Percentiles rank a stretch among this genome's conserved stretches.
phyloP scores from a whole-genome alignment of 306 rosid genomes.

The Cicer pinnatifidum region DNA sequence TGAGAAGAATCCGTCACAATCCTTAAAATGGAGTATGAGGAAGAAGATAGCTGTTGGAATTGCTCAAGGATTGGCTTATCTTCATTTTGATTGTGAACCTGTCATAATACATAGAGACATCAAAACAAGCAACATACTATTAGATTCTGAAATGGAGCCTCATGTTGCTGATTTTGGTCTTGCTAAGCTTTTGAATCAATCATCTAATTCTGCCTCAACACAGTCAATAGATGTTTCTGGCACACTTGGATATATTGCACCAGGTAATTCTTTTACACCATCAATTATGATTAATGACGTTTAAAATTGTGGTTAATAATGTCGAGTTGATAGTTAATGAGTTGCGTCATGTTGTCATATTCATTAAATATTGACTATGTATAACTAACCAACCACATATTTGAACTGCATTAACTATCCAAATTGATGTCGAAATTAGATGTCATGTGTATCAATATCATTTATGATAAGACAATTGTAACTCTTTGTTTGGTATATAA shows the following conservation, averaged over 20 bases:
- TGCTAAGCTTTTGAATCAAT: conserved; percentile 70
- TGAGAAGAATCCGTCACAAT: conserved; percentile 52
- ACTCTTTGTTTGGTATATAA: not conserved
- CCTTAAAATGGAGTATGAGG: conserved; percentile 65
- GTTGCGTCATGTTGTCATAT: too few species aligned
- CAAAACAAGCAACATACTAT: conserved; percentile 74
- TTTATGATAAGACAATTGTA: too few species aligned
- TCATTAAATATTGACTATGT: too few species aligned
- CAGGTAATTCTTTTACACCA: conserved; percentile 54
- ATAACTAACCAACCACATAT: too few species aligned
- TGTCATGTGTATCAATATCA: too few species aligned
- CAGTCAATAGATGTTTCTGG: conserved; percentile 55
- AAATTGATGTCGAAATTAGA: too few species aligned
- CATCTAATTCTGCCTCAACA: conserved; percentile 54
- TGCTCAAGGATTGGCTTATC: conserved; percentile 77
- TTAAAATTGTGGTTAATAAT: too few species aligned
- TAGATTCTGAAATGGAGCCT: conserved; percentile 84
- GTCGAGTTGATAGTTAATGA: too few species aligned
- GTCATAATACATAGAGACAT: conserved; percentile 78
- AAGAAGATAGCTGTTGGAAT: conserved; percentile 67
- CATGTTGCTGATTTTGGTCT: conserved; percentile 77
- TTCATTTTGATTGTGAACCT: conserved; percentile 78
- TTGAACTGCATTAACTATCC: too few species aligned
- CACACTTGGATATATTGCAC: conserved; percentile 77
- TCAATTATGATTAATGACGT: not conserved